Evolutionary conservation across 2,329 filamentous ascomycete genomes (phyloP).

Genomic region (Claviceps pusilla): DNA sequence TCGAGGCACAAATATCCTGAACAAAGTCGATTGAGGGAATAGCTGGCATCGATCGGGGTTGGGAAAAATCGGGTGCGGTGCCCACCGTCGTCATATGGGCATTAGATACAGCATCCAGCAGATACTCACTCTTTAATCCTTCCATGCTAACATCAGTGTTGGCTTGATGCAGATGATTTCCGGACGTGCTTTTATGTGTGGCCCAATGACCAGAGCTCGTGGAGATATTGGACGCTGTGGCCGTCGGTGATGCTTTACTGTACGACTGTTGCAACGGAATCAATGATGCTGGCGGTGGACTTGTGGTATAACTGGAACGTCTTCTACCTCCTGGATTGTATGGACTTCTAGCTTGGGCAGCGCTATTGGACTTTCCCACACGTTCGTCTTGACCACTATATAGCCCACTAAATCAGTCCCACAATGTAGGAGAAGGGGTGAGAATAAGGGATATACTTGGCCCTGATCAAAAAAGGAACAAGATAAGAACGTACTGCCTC

Average conservation of each 20-base stretch:
- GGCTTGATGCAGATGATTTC: constrained; percentile 5
- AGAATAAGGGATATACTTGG: neutral
- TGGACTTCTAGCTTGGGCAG: neutral
- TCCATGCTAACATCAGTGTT: constrained; percentile 11
- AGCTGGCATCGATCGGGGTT: constrained; percentile 12
- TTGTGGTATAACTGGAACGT: constrained; percentile 9
- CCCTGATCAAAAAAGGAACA: neutral
- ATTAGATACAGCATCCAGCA: constrained; percentile 8
- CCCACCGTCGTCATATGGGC: constrained; percentile 8
- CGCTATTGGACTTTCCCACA: neutral
- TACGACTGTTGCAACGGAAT: constrained; percentile 5
- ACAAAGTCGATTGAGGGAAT: constrained; percentile 10
- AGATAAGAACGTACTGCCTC: constrained; percentile 18
- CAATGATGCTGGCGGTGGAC: constrained; percentile 6
- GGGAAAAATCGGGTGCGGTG: constrained; percentile 9
- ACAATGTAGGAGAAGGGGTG: too few relatives aligned
- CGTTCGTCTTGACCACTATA: constrained; percentile 12
- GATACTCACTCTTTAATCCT: constrained; percentile 11
- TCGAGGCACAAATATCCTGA: constrained; percentile 10
- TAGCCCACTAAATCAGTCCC: neutral
- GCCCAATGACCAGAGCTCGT: constrained; percentile 12
- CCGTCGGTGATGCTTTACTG: constrained; percentile 3
- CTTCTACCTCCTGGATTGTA: constrained; percentile 3
- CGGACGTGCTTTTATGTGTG: constrained; percentile 3
- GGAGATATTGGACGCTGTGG: constrained; percentile 5